These are phyloP conservation scores for Acacia crassicarpa DNA, from an alignment of 306 rosid genomes.

Conservation along the genomic window DNA sequence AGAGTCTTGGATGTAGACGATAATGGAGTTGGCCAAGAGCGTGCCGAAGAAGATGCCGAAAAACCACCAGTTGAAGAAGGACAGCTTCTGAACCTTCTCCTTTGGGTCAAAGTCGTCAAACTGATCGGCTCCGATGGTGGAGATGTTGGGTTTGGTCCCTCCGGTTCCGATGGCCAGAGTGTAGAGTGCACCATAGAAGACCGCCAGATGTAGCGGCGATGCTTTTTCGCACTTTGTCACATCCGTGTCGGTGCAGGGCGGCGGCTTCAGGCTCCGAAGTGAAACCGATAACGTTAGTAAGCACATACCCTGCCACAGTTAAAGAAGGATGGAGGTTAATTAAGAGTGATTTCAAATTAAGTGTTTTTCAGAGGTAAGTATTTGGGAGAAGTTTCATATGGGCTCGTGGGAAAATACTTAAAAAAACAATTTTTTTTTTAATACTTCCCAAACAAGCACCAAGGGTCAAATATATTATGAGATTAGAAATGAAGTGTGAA, in stretches of 20 bases:
- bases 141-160: slow-evolving; percentile 94
- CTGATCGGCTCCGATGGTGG: slow-evolving; percentile 95
- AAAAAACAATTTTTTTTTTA: too few species aligned
- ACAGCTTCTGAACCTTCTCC: slow-evolving; percentile 70
- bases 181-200: slow-evolving; percentile 57
- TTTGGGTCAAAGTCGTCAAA: slow-evolving; percentile 81
- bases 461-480: too few species aligned
- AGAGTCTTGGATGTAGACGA: slow-evolving; percentile 72
- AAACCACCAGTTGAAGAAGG: slow-evolving; percentile 98
- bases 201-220: slow-evolving; percentile 44
- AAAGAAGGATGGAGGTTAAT: background rate
- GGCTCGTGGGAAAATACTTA: too few species aligned
- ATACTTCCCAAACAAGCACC: too few species aligned
- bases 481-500: background rate
- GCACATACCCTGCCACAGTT: slow-evolving; percentile 43
- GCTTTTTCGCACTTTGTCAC: slow-evolving; percentile 39
- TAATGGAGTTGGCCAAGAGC: slow-evolving; percentile 69
- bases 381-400: too few species aligned
- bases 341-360: too few species aligned
- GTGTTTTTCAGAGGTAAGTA: too few species aligned
- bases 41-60: slow-evolving; percentile 88
- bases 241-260: slow-evolving; percentile 29
- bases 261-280: slow-evolving; percentile 48
- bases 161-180: slow-evolving; percentile 81
- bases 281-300: slow-evolving; percentile 53